Conservation (phyloP, 108 stramenopile species). For the Nitzschia sp. region DNA sequence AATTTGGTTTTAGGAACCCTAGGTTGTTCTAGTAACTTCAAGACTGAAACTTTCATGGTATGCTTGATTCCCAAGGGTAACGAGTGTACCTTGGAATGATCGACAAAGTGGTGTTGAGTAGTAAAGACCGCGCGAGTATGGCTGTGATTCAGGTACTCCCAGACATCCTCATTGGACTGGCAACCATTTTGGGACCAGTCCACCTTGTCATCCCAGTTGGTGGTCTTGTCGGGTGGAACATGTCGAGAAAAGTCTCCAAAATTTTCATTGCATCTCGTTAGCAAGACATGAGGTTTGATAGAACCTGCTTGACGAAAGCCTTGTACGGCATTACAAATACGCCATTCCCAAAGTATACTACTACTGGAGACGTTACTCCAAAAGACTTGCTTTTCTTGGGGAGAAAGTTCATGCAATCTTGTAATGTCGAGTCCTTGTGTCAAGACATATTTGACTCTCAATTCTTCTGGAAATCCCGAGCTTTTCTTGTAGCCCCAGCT, state of each 20-base stretch:
- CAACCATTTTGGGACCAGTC: slow-evolving; percentile 30
- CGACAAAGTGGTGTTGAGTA: slow-evolving; percentile 43
- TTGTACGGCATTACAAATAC: slow-evolving; percentile 11
- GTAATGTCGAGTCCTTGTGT: not conserved
- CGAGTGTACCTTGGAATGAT: slow-evolving; percentile 56
- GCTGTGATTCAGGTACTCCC: slow-evolving; percentile 42
- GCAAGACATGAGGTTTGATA: slow-evolving; percentile 40
- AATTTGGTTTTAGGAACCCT: slow-evolving; percentile 21
- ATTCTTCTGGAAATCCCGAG: slow-evolving; percentile 1
- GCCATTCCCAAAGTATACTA: slow-evolving; percentile 3
- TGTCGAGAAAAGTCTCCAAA: slow-evolving; percentile 45
- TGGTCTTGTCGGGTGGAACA: slow-evolving; percentile 35
- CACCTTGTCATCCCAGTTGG: slow-evolving; percentile 34
- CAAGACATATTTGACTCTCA: slow-evolving; percentile 3
- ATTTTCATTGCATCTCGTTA: slow-evolving; percentile 48
- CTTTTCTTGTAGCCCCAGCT: slow-evolving; percentile 15
- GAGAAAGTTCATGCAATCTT: not conserved
- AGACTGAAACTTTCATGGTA: slow-evolving; percentile 8
- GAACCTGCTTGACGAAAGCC: not conserved
- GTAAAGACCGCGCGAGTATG: slow-evolving; percentile 49
- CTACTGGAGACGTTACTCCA: not conserved
- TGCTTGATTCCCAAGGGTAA: slow-evolving; percentile 44
- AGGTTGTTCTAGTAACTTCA: slow-evolving; percentile 5
- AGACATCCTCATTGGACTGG: slow-evolving; percentile 1
- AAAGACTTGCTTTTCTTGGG: not conserved